Conservation (phyloP, 805 yeast species). For the Cyberlindnera maritima region DNA sequence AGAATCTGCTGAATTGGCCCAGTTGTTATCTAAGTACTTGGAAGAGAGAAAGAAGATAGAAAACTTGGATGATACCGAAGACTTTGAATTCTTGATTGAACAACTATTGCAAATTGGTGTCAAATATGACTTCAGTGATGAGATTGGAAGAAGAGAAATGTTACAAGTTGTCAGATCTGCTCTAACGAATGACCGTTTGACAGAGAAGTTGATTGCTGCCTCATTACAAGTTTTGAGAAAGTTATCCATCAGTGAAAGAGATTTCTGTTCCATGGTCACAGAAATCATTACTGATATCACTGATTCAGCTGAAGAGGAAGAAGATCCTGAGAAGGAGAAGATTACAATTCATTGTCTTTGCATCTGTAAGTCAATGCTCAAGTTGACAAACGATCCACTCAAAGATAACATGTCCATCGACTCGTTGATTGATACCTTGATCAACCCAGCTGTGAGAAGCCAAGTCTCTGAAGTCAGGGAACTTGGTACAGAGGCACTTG, state of each 20-base stretch:
- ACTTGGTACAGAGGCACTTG: constrained; percentile 72
- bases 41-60: constrained; percentile 38
- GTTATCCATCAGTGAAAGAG: constrained; percentile 74
- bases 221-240: constrained; percentile 65
- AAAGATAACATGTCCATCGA: constrained; percentile 62
- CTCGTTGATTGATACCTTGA: constrained; percentile 71
- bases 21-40: constrained; percentile 54
- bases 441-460: constrained; percentile 73
- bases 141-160: constrained; percentile 82
- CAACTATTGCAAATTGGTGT: constrained; percentile 69
- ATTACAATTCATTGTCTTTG: constrained; percentile 60
- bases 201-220: constrained; percentile 51
- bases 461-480: constrained; percentile 50
- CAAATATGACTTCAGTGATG: constrained; percentile 84
- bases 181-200: constrained; percentile 54
- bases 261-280: constrained; percentile 79
- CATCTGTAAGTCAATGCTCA: constrained; percentile 67
- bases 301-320: constrained; percentile 45
- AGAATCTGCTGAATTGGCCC: constrained; percentile 71
- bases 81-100: constrained; percentile 68
- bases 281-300: constrained; percentile 84
- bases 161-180: constrained; percentile 55
- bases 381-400: constrained; percentile 61
- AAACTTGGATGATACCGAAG: constrained; percentile 43
- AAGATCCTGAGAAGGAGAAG: constrained; percentile 32